Conservation (phyloP, 2,329 filamentous ascomycete species). For the Colletotrichum spaethianum region DNA sequence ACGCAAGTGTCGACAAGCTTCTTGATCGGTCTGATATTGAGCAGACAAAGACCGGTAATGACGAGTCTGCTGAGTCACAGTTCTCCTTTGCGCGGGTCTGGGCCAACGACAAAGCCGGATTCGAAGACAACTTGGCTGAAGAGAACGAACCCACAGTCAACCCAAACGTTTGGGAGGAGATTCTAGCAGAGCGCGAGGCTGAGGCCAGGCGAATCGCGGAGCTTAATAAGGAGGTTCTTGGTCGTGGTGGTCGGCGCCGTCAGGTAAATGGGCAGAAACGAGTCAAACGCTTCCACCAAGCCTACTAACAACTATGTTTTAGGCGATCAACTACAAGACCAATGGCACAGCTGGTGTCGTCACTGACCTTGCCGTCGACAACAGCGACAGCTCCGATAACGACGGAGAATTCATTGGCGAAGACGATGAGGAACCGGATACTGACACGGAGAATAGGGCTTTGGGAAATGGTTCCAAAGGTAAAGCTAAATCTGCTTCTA, state of each 20-base stretch:
- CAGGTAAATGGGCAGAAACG: constrained; percentile 56
- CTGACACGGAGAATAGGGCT: constrained; percentile 34
- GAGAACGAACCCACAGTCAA: constrained; percentile 69
- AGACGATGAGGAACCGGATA: constrained; percentile 45
- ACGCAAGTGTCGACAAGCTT: constrained; percentile 86
- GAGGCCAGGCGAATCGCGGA: constrained; percentile 82
- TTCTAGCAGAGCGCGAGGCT: constrained; percentile 70
- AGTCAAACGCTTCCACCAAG: not conserved
- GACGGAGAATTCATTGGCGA: constrained; percentile 49
- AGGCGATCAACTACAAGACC: constrained; percentile 50
- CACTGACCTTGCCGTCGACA: constrained; percentile 38
- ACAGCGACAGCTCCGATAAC: constrained; percentile 42
- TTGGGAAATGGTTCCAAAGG: constrained; percentile 23
- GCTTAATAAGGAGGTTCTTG: constrained; percentile 80
- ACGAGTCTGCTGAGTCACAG: constrained; percentile 79
- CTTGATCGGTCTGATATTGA: constrained; percentile 90
- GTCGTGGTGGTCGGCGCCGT: constrained; percentile 85
- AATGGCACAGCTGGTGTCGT: constrained; percentile 35
- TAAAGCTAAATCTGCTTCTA: constrained; percentile 37
- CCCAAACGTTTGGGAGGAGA: constrained; percentile 88
- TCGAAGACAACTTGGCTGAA: constrained; percentile 74
- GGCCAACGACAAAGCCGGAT: constrained; percentile 82
- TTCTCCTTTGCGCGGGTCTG: constrained; percentile 94
- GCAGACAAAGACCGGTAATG: constrained; percentile 74
- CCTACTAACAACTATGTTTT: constrained; percentile 22